Evolutionary conservation across 1,284 basidiomycete species (phyloP).

Genomic region (Moesziomyces globuligerus): DNA sequence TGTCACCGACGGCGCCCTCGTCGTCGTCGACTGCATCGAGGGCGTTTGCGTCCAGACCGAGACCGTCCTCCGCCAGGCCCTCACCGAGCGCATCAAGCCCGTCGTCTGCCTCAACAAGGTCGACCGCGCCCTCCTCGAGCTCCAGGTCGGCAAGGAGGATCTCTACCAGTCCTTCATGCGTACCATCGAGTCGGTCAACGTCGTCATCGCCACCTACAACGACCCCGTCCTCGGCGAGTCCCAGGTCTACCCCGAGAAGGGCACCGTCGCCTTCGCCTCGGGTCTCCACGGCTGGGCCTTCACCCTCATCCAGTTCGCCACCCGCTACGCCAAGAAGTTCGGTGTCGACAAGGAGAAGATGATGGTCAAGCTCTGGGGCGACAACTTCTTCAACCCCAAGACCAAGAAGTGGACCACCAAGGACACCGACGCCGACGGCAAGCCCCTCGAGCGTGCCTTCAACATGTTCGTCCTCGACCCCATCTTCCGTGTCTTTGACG

Average conservation of each 20-base stretch:
- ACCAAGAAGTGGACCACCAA: constrained; percentile 97
- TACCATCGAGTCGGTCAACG: constrained; percentile 98
- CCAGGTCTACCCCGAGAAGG: constrained; percentile 98
- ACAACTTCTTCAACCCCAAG: constrained; percentile 99
- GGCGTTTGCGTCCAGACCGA: constrained; percentile 99
- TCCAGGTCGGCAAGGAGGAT: constrained; percentile 96
- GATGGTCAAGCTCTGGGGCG: constrained; percentile 98
- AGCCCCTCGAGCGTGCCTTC: constrained; percentile 76
- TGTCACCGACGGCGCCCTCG: constrained; percentile 90
- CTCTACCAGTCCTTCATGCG: constrained; percentile 98
- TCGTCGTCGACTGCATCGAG: constrained; percentile 99
- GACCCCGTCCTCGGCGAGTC: constrained; percentile 95
- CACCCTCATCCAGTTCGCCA: constrained; percentile 96
- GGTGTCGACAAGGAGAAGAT: constrained; percentile 99
- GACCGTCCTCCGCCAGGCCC: constrained; percentile 96
- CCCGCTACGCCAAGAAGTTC: constrained; percentile 97
- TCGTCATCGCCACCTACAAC: constrained; percentile 98
- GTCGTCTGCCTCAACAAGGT: constrained; percentile 99
- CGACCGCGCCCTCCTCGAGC: constrained; percentile 97
- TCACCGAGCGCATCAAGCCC: constrained; percentile 98
- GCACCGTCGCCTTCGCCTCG: constrained; percentile 98
- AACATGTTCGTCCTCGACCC: constrained; percentile 93
- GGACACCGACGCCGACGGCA: constrained; percentile 80
- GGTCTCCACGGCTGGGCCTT: constrained; percentile 99
- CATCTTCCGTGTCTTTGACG: constrained; percentile 98